These are phyloP conservation scores for Urtica urens DNA, from an alignment of 306 rosid genomes.

Conservation along the genomic window DNA sequence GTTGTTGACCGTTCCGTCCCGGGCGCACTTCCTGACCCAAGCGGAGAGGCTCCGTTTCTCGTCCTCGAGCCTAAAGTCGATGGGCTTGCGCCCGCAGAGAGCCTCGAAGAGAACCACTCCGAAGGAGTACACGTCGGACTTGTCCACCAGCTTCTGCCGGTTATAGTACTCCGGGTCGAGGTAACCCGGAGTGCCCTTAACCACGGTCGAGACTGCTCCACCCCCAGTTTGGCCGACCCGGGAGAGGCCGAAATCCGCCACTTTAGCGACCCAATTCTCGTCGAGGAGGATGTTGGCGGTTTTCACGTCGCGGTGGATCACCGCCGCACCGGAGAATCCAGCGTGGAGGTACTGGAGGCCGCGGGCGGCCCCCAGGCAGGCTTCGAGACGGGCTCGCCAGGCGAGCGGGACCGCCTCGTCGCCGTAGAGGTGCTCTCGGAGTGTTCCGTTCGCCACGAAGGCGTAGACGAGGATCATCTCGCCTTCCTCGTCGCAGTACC, in stretches of 20 bases:
- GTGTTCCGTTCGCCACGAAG: conserved; percentile 5
- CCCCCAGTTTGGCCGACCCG: neutral
- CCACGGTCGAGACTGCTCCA: neutral
- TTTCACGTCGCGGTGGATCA: conserved; percentile 13
- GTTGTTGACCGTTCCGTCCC: neutral
- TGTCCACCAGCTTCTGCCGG: conserved; percentile 1
- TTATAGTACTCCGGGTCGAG: conserved; percentile 6
- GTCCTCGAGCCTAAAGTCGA: neutral
- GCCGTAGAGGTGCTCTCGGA: neutral
- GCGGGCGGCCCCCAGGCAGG: conserved; percentile 7
- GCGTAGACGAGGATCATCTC: conserved; percentile 5
- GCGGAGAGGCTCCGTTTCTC: neutral
- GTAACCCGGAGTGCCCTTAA: conserved; percentile 6
- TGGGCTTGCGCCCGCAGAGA: conserved; percentile 1
- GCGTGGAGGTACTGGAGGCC: conserved; percentile 9
- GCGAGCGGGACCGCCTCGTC: neutral
- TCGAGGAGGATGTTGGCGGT: conserved; percentile 7
- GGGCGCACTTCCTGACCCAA: conserved; percentile 1
- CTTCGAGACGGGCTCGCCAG: conserved; percentile 3
- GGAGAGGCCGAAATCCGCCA: conserved; percentile 5
- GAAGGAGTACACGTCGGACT: conserved; percentile 10
- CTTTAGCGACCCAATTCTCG: conserved; percentile 6
- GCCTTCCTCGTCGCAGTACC: conserved; percentile 5
- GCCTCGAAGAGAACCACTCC: conserved; percentile 11
- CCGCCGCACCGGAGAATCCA: neutral